These are phyloP conservation scores for Paramyrothecium sp. DNA, from an alignment of 2,329 filamentous ascomycete species.

Conservation along the genomic window DNA sequence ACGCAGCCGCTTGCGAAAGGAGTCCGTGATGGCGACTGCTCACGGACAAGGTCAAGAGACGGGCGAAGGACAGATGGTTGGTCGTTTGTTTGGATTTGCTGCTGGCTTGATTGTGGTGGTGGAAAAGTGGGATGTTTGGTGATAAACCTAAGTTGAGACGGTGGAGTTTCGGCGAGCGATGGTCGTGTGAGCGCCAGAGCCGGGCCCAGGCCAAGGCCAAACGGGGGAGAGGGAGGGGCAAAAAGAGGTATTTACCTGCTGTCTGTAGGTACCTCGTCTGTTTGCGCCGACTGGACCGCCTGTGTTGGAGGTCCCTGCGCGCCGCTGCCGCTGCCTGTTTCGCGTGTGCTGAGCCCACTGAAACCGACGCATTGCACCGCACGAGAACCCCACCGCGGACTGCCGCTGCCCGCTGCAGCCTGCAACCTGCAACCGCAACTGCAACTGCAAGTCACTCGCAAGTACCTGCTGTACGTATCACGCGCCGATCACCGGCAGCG, in stretches of 20 bases:
- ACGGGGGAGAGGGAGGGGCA: neutral
- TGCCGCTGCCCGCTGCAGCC: no score
- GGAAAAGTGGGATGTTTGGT: neutral
- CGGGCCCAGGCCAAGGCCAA: neutral
- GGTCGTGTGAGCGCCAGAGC: neutral
- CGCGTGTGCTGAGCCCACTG: no score
- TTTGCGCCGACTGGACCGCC: neutral
- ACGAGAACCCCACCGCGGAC: neutral
- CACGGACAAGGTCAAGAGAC: neutral
- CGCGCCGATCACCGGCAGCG: neutral
- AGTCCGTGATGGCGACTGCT: neutral
- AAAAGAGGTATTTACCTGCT: neutral
- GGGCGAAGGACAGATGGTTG: no score
- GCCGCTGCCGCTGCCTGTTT: neutral
- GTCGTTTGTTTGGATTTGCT: no score
- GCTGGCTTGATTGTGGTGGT: no score
- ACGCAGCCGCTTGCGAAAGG: neutral
- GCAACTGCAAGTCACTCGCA: neutral
- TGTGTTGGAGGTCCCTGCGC: neutral
- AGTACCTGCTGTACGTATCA: neutral
- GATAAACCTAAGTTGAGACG: neutral
- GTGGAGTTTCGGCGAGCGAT: neutral
- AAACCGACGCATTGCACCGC: neutral
- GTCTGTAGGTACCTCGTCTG: neutral
- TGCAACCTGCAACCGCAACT: neutral